Evolutionary conservation across 306 rosid genomes (phyloP).

Genomic region (Vachellia pachyceras): DNA sequence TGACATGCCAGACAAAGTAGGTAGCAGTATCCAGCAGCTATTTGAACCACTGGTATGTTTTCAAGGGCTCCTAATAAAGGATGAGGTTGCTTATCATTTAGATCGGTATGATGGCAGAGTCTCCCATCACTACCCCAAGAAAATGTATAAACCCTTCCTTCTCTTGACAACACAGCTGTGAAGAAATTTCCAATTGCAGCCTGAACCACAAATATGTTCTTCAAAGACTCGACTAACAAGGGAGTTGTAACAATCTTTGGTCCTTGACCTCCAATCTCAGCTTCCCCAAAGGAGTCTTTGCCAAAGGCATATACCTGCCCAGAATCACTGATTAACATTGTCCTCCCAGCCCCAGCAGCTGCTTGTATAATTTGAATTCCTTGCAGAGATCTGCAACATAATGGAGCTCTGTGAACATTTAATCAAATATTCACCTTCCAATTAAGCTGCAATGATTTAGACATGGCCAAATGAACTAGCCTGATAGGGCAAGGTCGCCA

Average conservation of each 20-base stretch:
- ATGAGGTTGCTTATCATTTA: constrained; percentile 72
- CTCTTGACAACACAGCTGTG: constrained; percentile 96
- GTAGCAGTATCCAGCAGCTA: constrained; percentile 98
- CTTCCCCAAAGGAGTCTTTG: constrained; percentile 90
- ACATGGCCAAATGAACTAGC: constrained; percentile 50
- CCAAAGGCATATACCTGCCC: constrained; percentile 91
- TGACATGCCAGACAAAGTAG: constrained; percentile 96
- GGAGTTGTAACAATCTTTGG: constrained; percentile 65
- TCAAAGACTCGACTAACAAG: constrained; percentile 77
- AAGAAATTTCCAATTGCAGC: constrained; percentile 96
- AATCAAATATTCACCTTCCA: constrained; percentile 50
- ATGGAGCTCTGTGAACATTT: constrained; percentile 54
- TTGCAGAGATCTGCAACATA: constrained; percentile 85
- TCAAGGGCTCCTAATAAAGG: constrained; percentile 86
- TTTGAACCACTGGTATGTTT: constrained; percentile 88
- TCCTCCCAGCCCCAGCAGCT: constrained; percentile 85
- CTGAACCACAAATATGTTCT: constrained; percentile 87
- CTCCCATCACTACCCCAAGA: constrained; percentile 87
- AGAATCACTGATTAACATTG: constrained; percentile 88
- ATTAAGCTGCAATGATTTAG: constrained; percentile 31
- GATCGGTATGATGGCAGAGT: constrained; percentile 89
- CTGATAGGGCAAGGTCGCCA: constrained; percentile 83
- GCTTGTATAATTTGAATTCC: constrained; percentile 93
- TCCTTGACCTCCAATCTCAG: constrained; percentile 77
- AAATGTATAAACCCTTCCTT: constrained; percentile 89